phyloP scores from a whole-genome alignment of 2,329 filamentous ascomycete genomes.

The Celoporthe dispersa region DNA sequence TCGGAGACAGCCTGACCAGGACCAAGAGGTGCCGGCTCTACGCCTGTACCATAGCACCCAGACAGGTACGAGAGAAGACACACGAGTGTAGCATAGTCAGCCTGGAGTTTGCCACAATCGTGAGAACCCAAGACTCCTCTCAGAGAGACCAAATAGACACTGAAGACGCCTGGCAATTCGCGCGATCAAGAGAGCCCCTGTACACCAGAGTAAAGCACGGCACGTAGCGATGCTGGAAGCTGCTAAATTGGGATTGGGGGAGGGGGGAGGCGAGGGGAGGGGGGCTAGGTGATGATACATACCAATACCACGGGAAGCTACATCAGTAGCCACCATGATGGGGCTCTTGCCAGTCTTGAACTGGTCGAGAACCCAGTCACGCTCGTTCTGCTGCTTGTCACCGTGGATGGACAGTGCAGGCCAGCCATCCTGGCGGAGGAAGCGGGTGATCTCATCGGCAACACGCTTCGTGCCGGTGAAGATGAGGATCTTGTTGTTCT shows the following conservation, averaged over 20 bases:
- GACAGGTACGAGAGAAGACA: constrained; percentile 74
- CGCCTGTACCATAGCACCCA: constrained; percentile 69
- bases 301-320: constrained; percentile 99
- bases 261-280: constrained; percentile 40
- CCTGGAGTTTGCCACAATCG: constrained; percentile 59
- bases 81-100: constrained; percentile 69
- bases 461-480: constrained; percentile 95
- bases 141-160: constrained; percentile 80
- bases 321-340: constrained; percentile 99
- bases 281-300: constrained; percentile 73
- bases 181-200: constrained; percentile 86
- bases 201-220: constrained; percentile 91
- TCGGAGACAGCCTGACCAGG: constrained; percentile 70
- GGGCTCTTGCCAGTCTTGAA: constrained; percentile 99
- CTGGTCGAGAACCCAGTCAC: constrained; percentile 98
- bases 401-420: constrained; percentile 97
- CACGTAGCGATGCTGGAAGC: constrained; percentile 63
- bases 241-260: constrained; percentile 48
- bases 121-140: constrained; percentile 87
- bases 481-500: constrained; percentile 91
- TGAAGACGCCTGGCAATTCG: constrained; percentile 81
- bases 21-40: constrained; percentile 81
- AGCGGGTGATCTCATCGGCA: constrained; percentile 95
- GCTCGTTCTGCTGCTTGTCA: constrained; percentile 99
- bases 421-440: constrained; percentile 97